Conservation (phyloP, 176 grass and related monocot species). For the Chrysopogon serrulatus region DNA sequence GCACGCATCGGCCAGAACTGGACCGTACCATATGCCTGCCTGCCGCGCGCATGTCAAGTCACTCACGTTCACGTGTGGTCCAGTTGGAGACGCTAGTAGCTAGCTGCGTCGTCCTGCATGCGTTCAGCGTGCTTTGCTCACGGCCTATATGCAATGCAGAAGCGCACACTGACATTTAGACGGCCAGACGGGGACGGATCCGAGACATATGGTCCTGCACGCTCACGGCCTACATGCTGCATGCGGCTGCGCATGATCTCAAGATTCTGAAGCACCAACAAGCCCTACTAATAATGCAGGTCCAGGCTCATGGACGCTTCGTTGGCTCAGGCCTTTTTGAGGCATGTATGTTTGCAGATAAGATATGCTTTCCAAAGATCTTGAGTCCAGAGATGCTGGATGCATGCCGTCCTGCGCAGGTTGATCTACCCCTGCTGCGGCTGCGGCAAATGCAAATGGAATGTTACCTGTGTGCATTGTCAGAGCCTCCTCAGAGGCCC, state of each 20-base stretch:
- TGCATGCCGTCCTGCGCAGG: not conserved
- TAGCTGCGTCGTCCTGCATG: not conserved
- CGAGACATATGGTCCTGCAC: constrained; percentile 17
- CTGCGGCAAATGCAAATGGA: not conserved
- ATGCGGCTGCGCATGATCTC: not conserved
- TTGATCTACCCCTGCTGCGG: not conserved
- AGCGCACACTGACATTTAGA: not conserved
- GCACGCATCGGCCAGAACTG: not conserved
- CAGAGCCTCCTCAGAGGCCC: not conserved
- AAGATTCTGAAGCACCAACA: not conserved
- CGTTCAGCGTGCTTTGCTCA: not conserved
- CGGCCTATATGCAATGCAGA: not conserved
- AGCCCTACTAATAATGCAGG: constrained; percentile 5
- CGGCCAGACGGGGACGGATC: not conserved
- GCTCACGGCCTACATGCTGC: not conserved
- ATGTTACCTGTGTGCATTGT: not conserved
- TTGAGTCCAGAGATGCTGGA: not conserved
- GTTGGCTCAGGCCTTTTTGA: not conserved
- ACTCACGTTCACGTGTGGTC: constrained; percentile 1
- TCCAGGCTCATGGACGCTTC: not conserved
- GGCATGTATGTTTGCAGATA: not conserved
- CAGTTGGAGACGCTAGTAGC: not conserved
- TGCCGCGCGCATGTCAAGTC: not conserved
- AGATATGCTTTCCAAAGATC: not conserved
- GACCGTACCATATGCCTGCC: not conserved